Conservation (phyloP, 306 rosid genomes). For the Sicyos baderoa region DNA sequence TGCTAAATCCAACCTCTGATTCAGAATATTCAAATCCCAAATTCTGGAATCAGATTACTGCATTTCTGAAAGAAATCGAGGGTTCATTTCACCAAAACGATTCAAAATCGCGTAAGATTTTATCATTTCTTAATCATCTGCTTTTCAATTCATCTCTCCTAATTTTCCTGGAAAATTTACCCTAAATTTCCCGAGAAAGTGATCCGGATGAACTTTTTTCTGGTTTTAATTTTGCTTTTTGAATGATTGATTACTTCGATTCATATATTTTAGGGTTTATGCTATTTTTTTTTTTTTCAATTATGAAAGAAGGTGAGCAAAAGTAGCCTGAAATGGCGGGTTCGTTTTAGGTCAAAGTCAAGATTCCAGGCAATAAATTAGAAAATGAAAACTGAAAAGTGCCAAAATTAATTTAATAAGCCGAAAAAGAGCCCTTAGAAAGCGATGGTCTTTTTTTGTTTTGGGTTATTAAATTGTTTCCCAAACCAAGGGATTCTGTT, state of each 20-base stretch:
- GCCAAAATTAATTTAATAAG: conserved; percentile 40
- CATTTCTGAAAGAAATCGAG: neutral
- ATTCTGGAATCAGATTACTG: neutral
- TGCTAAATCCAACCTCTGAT: neutral
- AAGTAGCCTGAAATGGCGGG: conserved; percentile 64
- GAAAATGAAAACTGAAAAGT: conserved; percentile 38
- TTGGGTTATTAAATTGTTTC: conserved; percentile 22
- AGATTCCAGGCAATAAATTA: conserved; percentile 51
- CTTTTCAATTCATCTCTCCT: neutral
- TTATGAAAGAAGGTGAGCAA: conserved; percentile 36
- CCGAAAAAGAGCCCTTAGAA: conserved; percentile 29
- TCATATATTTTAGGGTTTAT: neutral
- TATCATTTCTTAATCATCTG: neutral
- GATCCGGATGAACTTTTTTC: neutral
- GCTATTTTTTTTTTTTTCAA: too few species aligned
- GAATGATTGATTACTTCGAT: neutral
- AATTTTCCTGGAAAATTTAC: conserved; percentile 1
- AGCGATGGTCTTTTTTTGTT: conserved; percentile 16
- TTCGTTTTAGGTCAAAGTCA: conserved; percentile 73
- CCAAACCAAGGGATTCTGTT: conserved; percentile 40
- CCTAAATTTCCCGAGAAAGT: neutral
- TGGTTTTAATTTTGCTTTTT: neutral
- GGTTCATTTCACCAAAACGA: neutral
- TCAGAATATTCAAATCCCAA: neutral
- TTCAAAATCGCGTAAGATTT: neutral